A percentile compares a stretch with the other conserved stretches of the same genome.
Evolutionary conservation across 2,329 filamentous ascomycete species (phyloP).

Genomic region (Verticillium isaacii): DNA sequence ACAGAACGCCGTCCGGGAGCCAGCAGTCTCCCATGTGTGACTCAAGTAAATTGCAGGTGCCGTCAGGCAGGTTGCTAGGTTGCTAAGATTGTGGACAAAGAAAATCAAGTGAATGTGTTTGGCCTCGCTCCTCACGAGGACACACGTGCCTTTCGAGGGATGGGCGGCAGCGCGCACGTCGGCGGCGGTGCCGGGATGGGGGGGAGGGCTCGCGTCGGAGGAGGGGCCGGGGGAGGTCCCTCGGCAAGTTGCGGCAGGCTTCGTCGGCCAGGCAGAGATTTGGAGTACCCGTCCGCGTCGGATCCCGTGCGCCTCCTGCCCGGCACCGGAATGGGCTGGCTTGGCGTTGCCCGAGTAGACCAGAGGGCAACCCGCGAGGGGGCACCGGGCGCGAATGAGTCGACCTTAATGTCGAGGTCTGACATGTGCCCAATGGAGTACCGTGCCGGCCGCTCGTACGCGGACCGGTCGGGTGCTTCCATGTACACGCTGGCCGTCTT

Average conservation of each 20-base stretch:
- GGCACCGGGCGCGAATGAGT: background rate
- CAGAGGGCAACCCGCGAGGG: background rate
- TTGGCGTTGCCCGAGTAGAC: constrained; percentile 19
- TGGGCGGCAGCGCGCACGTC: constrained; percentile 48
- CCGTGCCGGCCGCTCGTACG: background rate
- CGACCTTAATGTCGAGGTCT: background rate
- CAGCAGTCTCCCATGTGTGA: background rate
- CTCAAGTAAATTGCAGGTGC: background rate
- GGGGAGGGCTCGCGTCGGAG: constrained; percentile 50
- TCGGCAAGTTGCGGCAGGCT: constrained; percentile 48
- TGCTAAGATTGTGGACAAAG: background rate
- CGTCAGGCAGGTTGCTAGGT: background rate
- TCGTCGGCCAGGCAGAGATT: constrained; percentile 28
- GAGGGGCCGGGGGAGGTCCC: constrained; percentile 48
- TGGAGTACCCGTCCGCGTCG: constrained; percentile 16
- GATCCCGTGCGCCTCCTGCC: constrained; percentile 10
- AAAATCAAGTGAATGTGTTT: background rate
- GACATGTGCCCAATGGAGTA: constrained; percentile 2
- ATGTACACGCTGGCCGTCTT: constrained; percentile 17
- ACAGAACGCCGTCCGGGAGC: background rate
- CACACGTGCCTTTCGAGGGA: constrained; percentile 32
- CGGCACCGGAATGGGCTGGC: constrained; percentile 13
- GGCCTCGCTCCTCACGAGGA: background rate
- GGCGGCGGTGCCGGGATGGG: constrained; percentile 51
- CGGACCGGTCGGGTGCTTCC: background rate